These are phyloP conservation scores for Camillea tinctor DNA, from an alignment of 2,329 filamentous ascomycete species.

Conservation along the genomic window DNA sequence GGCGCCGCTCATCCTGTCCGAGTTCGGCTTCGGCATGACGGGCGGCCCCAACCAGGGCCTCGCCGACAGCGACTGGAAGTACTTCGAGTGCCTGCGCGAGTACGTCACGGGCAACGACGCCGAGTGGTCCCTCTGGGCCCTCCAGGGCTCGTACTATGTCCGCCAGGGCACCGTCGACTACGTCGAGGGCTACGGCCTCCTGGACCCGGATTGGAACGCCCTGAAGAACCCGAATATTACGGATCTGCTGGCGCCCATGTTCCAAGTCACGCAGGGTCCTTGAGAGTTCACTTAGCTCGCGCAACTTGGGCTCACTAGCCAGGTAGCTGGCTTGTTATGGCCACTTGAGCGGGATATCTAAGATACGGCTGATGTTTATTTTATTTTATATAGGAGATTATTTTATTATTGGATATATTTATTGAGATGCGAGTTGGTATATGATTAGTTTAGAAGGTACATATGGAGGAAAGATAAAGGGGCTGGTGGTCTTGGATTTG, in stretches of 20 bases:
- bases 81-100: constrained; percentile 50
- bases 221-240: constrained; percentile 38
- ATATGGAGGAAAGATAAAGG: not conserved
- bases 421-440: not conserved
- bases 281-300: constrained; percentile 19
- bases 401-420: not conserved
- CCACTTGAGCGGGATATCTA: not conserved
- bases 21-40: constrained; percentile 55
- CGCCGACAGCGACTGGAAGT: constrained; percentile 43
- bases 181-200: constrained; percentile 53
- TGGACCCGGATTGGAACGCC: constrained; percentile 43
- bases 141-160: constrained; percentile 59
- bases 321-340: not conserved
- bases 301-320: too few species aligned
- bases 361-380: too few species aligned
- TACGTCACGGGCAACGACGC: constrained; percentile 56
- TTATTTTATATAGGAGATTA: not conserved
- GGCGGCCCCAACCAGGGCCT: constrained; percentile 43
- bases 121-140: constrained; percentile 59
- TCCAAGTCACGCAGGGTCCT: constrained; percentile 41
- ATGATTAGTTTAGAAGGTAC: not conserved
- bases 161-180: constrained; percentile 48
- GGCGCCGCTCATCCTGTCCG: constrained; percentile 55
- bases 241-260: constrained; percentile 37
- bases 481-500: not conserved